Conservation (phyloP, 257 asterid species). For the Hygrophila difformis region DNA sequence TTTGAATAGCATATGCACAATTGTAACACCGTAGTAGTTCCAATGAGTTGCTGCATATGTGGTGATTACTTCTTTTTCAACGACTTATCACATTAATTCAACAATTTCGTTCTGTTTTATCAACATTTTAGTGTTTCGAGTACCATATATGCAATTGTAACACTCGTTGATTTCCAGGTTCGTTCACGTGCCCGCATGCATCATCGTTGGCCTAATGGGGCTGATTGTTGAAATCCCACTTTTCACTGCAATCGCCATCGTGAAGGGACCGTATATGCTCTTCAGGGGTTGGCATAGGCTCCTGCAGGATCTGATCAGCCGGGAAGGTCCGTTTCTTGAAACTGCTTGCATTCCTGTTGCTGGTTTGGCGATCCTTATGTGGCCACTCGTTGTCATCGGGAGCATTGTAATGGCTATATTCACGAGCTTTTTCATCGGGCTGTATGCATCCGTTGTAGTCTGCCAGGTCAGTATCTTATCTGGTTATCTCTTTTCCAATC, state of each 20-base stretch:
- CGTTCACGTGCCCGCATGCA: slow-evolving; percentile 81
- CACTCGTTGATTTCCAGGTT: slow-evolving; percentile 35
- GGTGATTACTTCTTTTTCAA: too few species aligned
- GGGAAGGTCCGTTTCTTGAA: slow-evolving; percentile 93
- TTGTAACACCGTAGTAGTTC: too few species aligned
- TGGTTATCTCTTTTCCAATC: too few species aligned
- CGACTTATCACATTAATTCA: too few species aligned
- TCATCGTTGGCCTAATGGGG: slow-evolving; percentile 63
- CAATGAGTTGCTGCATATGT: too few species aligned
- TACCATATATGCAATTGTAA: not conserved
- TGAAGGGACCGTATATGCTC: slow-evolving; percentile 82
- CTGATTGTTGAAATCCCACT: slow-evolving; percentile 82
- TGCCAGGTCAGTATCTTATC: slow-evolving; percentile 52
- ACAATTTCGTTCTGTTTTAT: too few species aligned
- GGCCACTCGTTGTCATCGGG: slow-evolving; percentile 85
- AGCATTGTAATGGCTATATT: slow-evolving; percentile 68
- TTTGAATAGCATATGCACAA: too few species aligned
- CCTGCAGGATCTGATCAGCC: slow-evolving; percentile 74
- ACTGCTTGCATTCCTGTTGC: slow-evolving; percentile 95
- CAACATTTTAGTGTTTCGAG: too few species aligned
- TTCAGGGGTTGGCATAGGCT: slow-evolving; percentile 92
- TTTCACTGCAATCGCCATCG: slow-evolving; percentile 67
- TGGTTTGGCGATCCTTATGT: slow-evolving; percentile 79
- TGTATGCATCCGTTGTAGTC: slow-evolving; percentile 71
- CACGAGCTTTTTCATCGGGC: slow-evolving; percentile 74